Conservation (phyloP, 495 filamentous ascomycete species). For the Talaromyces thailandensis region DNA sequence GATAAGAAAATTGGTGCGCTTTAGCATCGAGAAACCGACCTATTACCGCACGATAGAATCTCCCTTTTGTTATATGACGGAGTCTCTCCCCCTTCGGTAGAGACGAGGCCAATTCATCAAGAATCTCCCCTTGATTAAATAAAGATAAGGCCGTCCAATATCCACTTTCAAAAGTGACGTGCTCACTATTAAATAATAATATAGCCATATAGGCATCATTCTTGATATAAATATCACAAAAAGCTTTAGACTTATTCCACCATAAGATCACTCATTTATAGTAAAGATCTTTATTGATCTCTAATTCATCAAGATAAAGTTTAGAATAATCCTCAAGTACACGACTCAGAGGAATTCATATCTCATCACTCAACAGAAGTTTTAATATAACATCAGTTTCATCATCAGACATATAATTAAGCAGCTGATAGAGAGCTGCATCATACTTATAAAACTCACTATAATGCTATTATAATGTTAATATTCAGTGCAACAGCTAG, state of each 20-base stretch:
- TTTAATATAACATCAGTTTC: not conserved
- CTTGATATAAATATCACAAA: not conserved
- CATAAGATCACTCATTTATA: not conserved
- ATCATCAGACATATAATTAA: not conserved
- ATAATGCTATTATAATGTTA: not conserved
- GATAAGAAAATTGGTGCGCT: not conserved
- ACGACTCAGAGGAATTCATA: not conserved
- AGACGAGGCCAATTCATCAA: not conserved
- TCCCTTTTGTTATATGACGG: not conserved
- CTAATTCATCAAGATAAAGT: not conserved
- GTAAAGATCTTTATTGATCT: constrained; percentile 1
- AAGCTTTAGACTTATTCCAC: not conserved
- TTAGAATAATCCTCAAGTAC: not conserved
- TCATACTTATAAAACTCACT: not conserved
- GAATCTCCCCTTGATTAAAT: not conserved
- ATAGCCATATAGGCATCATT: not conserved
- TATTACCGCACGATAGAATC: not conserved
- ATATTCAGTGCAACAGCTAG: not conserved
- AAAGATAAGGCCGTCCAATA: not conserved
- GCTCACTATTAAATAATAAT: not conserved
- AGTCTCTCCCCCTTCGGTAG: not conserved
- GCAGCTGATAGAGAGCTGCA: not conserved
- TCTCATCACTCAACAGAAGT: not conserved
- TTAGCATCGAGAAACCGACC: not conserved
- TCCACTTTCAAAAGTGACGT: not conserved